Evolutionary conservation across 768 basidiomycete species (phyloP), one percentile per base, ranked within the genome.

Genomic region (Hygrocybe punicea): DNA sequence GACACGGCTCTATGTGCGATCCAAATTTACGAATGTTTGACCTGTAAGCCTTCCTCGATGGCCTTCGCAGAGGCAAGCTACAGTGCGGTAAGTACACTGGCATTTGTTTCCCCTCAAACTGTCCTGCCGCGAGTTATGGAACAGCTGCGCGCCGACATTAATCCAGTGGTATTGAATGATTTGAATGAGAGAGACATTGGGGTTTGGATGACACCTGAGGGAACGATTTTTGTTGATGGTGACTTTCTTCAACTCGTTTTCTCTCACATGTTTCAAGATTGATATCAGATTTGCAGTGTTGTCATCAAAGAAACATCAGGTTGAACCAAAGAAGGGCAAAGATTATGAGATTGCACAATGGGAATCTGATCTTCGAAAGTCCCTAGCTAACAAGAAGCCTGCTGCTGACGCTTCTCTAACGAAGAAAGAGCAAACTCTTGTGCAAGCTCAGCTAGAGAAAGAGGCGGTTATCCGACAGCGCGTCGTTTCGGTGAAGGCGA

Each of bases 361-460:
- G 96, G 97, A 99, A 59, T 88, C 86, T 24, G 95, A 99, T 58
- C 76, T 96, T n/a, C 84, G 94, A 9, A 86, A 90, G 62, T 84
- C 87, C 0, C 76, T 98, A 1, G 90, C 91, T 6, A 82, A 74
- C 55, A 98, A 98, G 76, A 92, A 91, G 68, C 80, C 83, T 9
- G 71, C 78, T 1, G 66, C 71, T 1, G 63, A 76, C 1, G 74
- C 72, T 6, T 76, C 76, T 1, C 70, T 98, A 16, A 91, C 90
- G 1, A 98, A 93, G 67, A 86, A 89, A 57, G 92, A 97, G 57
- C 85, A 89, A 58, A 86, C 84, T 0, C 79, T 92, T n/a, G 82
- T 98, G 11, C 81, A 87, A 50, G 84, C 84, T 3, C 96, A 98
- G 68, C 77, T 96, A 5, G 81, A 83, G 33, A 91, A 91, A 60